phyloP scores from a whole-genome alignment of 1,139 yeast genomes.

The Protomyces pachydermus region DNA sequence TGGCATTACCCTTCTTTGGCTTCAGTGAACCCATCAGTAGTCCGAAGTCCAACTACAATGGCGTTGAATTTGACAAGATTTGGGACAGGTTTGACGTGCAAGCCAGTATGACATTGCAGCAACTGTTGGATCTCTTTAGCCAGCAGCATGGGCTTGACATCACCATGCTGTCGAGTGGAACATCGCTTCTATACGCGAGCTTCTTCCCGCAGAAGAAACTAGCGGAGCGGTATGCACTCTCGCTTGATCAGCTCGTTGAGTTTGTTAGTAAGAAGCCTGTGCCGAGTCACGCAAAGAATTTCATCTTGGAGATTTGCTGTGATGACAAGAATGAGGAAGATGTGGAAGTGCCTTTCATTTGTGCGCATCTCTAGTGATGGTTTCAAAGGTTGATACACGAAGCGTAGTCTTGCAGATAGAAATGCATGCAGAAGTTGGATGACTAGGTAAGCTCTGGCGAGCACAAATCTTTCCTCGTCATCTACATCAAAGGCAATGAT shows the following conservation, averaged over 20 bases:
- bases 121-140: constrained; percentile 69
- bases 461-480: no score
- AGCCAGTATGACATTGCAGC: constrained; percentile 72
- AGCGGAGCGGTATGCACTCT: constrained; percentile 65
- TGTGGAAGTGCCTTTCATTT: constrained; percentile 82
- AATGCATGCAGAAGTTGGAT: background rate
- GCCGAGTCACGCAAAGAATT: constrained; percentile 65
- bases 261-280: constrained; percentile 78
- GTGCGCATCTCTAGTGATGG: constrained; percentile 5
- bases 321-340: constrained; percentile 93
- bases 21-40: constrained; percentile 94
- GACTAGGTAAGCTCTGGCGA: no score
- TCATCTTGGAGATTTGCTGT: constrained; percentile 84
- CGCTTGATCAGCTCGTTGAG: constrained; percentile 70
- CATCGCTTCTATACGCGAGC: constrained; percentile 81
- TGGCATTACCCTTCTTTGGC: constrained; percentile 94
- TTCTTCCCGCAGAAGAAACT: constrained; percentile 90
- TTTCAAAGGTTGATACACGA: background rate
- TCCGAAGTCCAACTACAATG: constrained; percentile 74
- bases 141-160: constrained; percentile 78
- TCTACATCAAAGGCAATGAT: no score
- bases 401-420: background rate
- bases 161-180: constrained; percentile 88
- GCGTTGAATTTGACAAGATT: constrained; percentile 72
- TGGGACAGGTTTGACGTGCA: constrained; percentile 90